Evolutionary conservation across 495 filamentous ascomycete species (phyloP).

Genomic region (Bryoglossum gracile): DNA sequence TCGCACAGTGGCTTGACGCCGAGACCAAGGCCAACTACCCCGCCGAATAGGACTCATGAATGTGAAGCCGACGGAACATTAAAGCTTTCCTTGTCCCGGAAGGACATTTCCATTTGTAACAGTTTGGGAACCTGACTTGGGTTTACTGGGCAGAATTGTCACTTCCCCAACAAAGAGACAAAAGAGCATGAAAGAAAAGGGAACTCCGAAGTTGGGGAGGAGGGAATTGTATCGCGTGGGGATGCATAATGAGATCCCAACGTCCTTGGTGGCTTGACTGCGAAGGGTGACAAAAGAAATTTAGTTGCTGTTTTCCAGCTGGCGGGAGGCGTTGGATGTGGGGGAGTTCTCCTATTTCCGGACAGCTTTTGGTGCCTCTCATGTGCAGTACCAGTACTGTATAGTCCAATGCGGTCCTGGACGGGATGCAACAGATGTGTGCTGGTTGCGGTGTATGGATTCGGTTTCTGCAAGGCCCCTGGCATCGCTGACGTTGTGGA

Average conservation of each 20-base stretch:
- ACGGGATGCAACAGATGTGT: too few species aligned
- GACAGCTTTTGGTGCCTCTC: constrained; percentile 1
- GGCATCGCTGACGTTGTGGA: constrained; percentile 9
- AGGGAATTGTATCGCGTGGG: constrained; percentile 1
- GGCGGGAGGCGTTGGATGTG: constrained; percentile 14
- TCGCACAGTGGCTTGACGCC: constrained; percentile 6
- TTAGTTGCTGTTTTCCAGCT: not conserved
- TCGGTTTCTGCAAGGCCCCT: constrained; percentile 5
- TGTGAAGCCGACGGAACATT: not conserved
- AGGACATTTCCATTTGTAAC: constrained; percentile 19
- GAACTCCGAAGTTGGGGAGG: constrained; percentile 1
- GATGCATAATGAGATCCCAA: not conserved
- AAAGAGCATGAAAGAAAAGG: not conserved
- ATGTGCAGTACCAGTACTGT: too few species aligned
- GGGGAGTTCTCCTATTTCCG: constrained; percentile 12
- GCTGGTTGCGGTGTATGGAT: constrained; percentile 7
- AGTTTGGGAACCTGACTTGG: not conserved
- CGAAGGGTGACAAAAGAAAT: constrained; percentile 9
- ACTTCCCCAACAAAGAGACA: constrained; percentile 1
- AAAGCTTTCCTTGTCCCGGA: constrained; percentile 12
- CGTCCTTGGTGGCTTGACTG: not conserved
- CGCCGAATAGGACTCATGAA: constrained; percentile 2
- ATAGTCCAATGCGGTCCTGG: too few species aligned
- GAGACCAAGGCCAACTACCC: constrained; percentile 1
- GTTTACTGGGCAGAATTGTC: not conserved